phyloP scores from a whole-genome alignment of 495 filamentous ascomycete genomes.

The Penicillium herquei region DNA sequence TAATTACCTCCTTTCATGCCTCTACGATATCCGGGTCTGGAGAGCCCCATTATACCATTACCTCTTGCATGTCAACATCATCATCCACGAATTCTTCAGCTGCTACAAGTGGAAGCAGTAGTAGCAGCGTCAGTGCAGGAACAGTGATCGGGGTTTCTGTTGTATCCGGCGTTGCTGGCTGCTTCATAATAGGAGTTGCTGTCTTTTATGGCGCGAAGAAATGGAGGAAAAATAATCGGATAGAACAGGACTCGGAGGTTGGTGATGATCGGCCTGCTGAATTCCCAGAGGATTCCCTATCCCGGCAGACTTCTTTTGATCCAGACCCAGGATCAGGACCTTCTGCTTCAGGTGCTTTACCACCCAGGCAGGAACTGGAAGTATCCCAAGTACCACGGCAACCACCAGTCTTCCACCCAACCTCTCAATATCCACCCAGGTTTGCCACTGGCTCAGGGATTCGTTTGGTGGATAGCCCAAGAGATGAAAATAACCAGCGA shows the following conservation, averaged over 20 bases:
- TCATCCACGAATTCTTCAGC: slow-evolving; percentile 17
- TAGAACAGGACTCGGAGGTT: slow-evolving; percentile 38
- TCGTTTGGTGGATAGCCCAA: background rate
- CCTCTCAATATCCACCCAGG: slow-evolving; percentile 19
- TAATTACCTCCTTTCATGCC: background rate
- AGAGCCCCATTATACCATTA: background rate
- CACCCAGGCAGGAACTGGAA: background rate
- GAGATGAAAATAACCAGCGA: slow-evolving; percentile 13
- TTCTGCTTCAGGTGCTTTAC: background rate
- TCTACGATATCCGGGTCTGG: background rate
- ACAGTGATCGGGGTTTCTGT: slow-evolving; percentile 46
- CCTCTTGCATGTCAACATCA: slow-evolving; percentile 5
- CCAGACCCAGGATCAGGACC: slow-evolving; percentile 18
- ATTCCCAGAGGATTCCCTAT: slow-evolving; percentile 27
- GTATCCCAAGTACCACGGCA: slow-evolving; percentile 13
- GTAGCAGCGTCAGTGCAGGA: slow-evolving; percentile 24
- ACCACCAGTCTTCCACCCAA: slow-evolving; percentile 3
- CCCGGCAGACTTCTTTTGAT: slow-evolving; percentile 7
- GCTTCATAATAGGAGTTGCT: slow-evolving; percentile 38
- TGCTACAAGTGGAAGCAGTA: slow-evolving; percentile 3
- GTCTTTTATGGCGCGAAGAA: slow-evolving; percentile 38
- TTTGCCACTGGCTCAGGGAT: slow-evolving; percentile 16
- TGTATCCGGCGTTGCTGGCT: slow-evolving; percentile 37
- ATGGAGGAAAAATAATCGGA: slow-evolving; percentile 26
- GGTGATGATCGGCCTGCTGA: slow-evolving; percentile 41